phyloP scores from a whole-genome alignment of 345 rosid species.

The Rhizophora mangle region DNA sequence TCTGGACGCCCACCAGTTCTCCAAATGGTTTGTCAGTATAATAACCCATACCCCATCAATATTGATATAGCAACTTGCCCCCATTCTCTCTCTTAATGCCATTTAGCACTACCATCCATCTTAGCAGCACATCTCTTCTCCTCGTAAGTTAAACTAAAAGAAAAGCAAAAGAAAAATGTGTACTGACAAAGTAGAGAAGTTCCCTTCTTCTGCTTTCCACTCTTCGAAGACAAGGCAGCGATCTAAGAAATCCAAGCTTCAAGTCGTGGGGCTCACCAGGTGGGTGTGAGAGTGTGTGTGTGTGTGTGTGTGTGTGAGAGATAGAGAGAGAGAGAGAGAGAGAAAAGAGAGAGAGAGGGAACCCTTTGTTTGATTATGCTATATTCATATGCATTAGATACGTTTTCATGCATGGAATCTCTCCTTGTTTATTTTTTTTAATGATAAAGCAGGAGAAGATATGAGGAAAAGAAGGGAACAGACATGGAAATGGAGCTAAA shows the following conservation, averaged over 20 bases:
- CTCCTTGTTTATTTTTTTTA: not conserved
- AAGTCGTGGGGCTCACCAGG: conserved; percentile 38
- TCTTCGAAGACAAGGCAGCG: conserved; percentile 32
- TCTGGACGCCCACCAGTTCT: conserved; percentile 6
- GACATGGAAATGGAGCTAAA: conserved; percentile 51
- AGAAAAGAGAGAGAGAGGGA: not conserved
- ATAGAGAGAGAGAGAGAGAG: not conserved
- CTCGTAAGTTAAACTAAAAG: no score
- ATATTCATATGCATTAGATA: not conserved
- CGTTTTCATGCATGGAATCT: not conserved
- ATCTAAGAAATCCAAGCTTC: conserved; percentile 42
- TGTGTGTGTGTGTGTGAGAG: no score
- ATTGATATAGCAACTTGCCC: conserved; percentile 28
- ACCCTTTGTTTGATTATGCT: not conserved
- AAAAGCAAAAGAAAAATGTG: conserved; percentile 29
- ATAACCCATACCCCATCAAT: conserved; percentile 15
- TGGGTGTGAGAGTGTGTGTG: conserved; percentile 20
- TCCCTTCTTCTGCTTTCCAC: conserved; percentile 27
- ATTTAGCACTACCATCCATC: conserved; percentile 5
- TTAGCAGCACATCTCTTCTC: not conserved
- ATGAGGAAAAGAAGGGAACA: conserved; percentile 21
- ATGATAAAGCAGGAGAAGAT: conserved; percentile 25
- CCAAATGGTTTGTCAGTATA: conserved; percentile 6
- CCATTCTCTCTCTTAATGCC: conserved; percentile 9
- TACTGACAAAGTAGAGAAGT: conserved; percentile 26